phyloP scores from a whole-genome alignment of 805 yeast species.

The Saturnispora diversa region DNA sequence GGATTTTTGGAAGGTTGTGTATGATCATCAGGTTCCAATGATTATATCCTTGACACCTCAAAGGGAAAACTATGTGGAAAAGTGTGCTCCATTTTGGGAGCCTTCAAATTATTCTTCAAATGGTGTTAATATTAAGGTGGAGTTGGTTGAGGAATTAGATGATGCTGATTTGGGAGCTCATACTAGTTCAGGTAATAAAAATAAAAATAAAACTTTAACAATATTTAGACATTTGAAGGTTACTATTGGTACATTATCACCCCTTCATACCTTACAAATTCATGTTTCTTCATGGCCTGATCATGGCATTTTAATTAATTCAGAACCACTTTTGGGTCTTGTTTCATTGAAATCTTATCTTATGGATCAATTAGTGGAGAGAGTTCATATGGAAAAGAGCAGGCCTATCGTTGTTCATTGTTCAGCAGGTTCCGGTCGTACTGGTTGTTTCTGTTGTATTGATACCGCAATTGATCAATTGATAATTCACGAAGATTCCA shows the following conservation, averaged over 20 bases:
- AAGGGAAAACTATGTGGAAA: slow-evolving; percentile 66
- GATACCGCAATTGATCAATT: slow-evolving; percentile 45
- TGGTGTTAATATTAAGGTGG: slow-evolving; percentile 21
- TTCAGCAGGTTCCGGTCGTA: slow-evolving; percentile 95
- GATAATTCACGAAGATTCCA: slow-evolving; percentile 1
- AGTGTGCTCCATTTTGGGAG: slow-evolving; percentile 80
- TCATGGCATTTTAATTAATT: slow-evolving; percentile 52
- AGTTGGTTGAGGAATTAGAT: slow-evolving; percentile 21
- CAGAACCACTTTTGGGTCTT: slow-evolving; percentile 48
- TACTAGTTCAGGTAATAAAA: slow-evolving; percentile 20
- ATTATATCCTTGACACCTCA: slow-evolving; percentile 72
- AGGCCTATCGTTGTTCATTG: slow-evolving; percentile 74
- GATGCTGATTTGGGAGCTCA: slow-evolving; percentile 23
- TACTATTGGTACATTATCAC: slow-evolving; percentile 26
- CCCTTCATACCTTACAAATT: slow-evolving; percentile 56
- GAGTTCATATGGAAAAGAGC: slow-evolving; percentile 6
- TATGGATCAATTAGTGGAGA: slow-evolving; percentile 12
- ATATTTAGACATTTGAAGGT: slow-evolving; percentile 39
- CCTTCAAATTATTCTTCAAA: slow-evolving; percentile 41
- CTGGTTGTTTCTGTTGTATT: slow-evolving; percentile 78
- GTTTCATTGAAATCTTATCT: slow-evolving; percentile 34
- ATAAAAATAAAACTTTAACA: not conserved
- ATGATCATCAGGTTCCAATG: slow-evolving; percentile 54
- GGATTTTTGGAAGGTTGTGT: slow-evolving; percentile 78
- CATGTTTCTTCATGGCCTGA: slow-evolving; percentile 82